phyloP scores from a whole-genome alignment of 108 stramenopile species.

The Cyclotella atomus region DNA sequence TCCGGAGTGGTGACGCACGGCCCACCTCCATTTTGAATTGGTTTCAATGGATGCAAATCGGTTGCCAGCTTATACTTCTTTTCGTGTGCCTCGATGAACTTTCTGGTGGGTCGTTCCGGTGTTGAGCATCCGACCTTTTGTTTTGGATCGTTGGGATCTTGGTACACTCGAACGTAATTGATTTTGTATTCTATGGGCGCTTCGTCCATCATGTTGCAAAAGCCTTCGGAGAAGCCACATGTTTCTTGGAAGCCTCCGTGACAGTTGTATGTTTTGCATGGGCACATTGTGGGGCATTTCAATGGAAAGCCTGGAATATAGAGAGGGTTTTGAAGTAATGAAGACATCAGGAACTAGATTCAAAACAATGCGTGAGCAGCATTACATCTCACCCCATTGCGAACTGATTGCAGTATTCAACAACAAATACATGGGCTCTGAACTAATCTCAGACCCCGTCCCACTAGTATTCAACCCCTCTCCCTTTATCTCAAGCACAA shows the following conservation, averaged over 20 bases:
- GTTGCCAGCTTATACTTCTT: conserved; percentile 73
- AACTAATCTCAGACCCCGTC: conserved; percentile 85
- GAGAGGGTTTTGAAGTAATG: neutral
- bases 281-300: conserved; percentile 73
- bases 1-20: conserved; percentile 48
- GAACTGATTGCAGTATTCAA: conserved; percentile 94
- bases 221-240: conserved; percentile 90
- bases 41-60: conserved; percentile 78
- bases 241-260: conserved; percentile 70
- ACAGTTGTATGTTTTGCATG: conserved; percentile 88
- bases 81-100: conserved; percentile 88
- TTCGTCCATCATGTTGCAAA: conserved; percentile 85
- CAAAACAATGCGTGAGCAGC: neutral
- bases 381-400: conserved; percentile 83
- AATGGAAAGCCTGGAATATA: conserved; percentile 59
- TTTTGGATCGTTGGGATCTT: conserved; percentile 74
- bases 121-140: conserved; percentile 92
- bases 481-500: conserved; percentile 84
- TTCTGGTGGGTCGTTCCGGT: conserved; percentile 85
- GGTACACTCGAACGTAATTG: conserved; percentile 89
- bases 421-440: conserved; percentile 93
- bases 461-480: conserved; percentile 54
- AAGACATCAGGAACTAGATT: neutral
- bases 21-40: conserved; percentile 73
- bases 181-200: conserved; percentile 76